These are phyloP conservation scores for Claviceps fusiformis DNA, from an alignment of 2,329 filamentous ascomycete species.

Conservation along the genomic window DNA sequence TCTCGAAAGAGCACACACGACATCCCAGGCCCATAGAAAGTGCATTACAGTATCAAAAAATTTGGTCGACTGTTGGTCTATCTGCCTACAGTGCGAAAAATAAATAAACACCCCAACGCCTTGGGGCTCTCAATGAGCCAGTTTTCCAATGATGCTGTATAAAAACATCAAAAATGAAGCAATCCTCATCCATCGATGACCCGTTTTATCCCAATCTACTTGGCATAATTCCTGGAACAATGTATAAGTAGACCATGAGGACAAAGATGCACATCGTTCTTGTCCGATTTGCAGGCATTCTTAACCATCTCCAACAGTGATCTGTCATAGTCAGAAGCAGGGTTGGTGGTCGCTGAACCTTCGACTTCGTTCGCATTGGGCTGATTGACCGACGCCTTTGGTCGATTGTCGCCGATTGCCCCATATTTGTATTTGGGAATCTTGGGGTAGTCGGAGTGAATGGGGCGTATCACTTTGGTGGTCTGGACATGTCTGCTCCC, in stretches of 20 bases:
- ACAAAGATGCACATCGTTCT: not conserved
- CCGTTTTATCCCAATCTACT: not conserved
- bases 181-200: not conserved
- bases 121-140: not conserved
- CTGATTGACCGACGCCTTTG: not conserved
- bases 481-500: not conserved
- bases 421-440: not conserved
- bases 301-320: constrained; percentile 1
- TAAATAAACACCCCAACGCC: not conserved
- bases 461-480: not conserved
- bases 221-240: not conserved
- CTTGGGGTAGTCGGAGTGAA: not conserved
- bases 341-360: not conserved
- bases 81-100: not conserved
- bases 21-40: not conserved
- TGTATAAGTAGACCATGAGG: not conserved
- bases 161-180: not conserved
- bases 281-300: not conserved
- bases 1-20: not conserved
- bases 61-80: not conserved
- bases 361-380: not conserved
- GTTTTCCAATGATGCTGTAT: not conserved
- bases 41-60: too few species aligned
- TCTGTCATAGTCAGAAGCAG: not conserved
- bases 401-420: constrained; percentile 3